Percentiles rank a stretch among this genome's conserved stretches.
Conservation (phyloP, 306 rosid genomes). For the Prunus mume region DNA sequence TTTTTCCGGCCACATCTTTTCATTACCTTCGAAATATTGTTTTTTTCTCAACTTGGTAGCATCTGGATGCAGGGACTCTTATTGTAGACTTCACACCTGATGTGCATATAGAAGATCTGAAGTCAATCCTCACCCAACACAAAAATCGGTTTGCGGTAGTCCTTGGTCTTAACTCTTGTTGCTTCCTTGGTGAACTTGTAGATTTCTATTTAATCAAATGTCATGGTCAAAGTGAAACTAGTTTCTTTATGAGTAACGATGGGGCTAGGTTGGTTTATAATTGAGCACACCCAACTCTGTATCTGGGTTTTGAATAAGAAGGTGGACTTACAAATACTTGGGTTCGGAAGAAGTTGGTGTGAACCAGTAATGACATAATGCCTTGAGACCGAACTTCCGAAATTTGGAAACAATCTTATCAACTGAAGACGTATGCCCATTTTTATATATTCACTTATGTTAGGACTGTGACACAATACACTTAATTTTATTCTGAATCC, state of each 20-base stretch:
- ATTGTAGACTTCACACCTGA: constrained; percentile 76
- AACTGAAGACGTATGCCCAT: background rate
- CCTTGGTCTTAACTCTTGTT: constrained; percentile 4
- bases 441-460: background rate
- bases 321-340: background rate
- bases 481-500: background rate
- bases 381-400: background rate
- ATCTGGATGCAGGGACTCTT: constrained; percentile 63
- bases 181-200: constrained; percentile 21
- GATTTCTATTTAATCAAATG: background rate
- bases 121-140: constrained; percentile 62
- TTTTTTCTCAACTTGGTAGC: constrained; percentile 23
- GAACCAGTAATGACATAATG: background rate
- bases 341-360: background rate
- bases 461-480: background rate
- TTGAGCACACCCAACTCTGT: background rate
- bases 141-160: constrained; percentile 67
- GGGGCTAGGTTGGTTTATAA: background rate
- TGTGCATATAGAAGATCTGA: constrained; percentile 62
- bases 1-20: background rate
- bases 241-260: constrained; percentile 7
- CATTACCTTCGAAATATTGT: background rate
- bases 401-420: background rate
- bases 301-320: background rate
- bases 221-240: constrained; percentile 9